Base-by-base conservation (phyloP, 768 basidiomycete genomes). In the Coprinopsis sp. region DNA sequence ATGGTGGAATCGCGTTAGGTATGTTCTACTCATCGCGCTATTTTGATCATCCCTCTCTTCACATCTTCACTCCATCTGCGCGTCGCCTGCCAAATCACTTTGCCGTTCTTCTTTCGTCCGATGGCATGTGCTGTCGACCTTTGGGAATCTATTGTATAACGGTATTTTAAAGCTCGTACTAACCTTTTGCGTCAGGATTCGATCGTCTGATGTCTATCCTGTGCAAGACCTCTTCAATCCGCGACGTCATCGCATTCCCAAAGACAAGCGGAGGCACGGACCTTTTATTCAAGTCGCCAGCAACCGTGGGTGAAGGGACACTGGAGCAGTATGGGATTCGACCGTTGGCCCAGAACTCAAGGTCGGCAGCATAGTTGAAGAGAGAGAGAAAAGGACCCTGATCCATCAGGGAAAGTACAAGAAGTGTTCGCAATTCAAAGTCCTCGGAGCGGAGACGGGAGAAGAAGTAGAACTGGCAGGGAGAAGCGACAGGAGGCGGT, bases 201-300 rank as follows among this genome's bases (percentile, higher is more conserved):
- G 94, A 97, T 73, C 81, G 94, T 27, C 70, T 97, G 51, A 87
- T 96, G 81, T 76, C 92, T 11, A 92, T 94, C 53, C 76, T 97
- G 3, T 93, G 91, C 71, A 80, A 82, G 52, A 78, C 91, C 3
- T 76, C 78, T 49, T 91, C 91, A 30, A 97, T 97, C 55, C 78
- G 91, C 51, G 92, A 96, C 57, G 94, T 97, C 53, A 95, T 97
- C 54, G 94, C 94, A 16, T 97, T 97, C 71, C 94, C 94, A 7
- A 97, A 97, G 72, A 86, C 87, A 6, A 79, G 81, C 31, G 78
- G 70, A 49, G 93, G 94, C 4, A 77, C 81, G 19, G 94, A 97
- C 66, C 78, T 83, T 33, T 79, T 95, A 30, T 93, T 96, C 74
- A 86, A 81, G 65, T 91, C 91, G 64, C 94, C 94, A 31, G 81